Evolutionary conservation across 2,329 filamentous ascomycete species (phyloP).

Genomic region (Hypoxylon sp.): DNA sequence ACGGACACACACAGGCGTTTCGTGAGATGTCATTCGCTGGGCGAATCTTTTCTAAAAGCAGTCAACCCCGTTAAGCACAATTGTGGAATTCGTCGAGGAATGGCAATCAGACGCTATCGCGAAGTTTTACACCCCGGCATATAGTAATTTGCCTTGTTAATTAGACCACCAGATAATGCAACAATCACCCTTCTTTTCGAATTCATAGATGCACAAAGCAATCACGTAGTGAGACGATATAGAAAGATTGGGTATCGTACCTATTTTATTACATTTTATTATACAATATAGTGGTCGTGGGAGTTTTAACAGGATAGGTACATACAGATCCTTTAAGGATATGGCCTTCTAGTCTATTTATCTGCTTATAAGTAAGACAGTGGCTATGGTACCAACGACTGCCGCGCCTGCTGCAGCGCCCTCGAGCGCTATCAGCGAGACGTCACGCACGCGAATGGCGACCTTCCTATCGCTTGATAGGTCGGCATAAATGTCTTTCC

Average conservation of each 20-base stretch:
- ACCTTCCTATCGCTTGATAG: slow-evolving; percentile 76
- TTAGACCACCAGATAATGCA: slow-evolving; percentile 45
- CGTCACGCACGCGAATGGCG: slow-evolving; percentile 76
- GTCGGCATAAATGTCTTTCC: slow-evolving; percentile 68
- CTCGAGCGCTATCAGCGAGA: slow-evolving; percentile 78
- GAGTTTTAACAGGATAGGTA: slow-evolving; percentile 8
- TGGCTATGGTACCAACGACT: slow-evolving; percentile 67
- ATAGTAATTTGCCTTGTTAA: slow-evolving; percentile 41
- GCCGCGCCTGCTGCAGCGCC: slow-evolving; percentile 76
- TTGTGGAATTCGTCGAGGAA: slow-evolving; percentile 39
- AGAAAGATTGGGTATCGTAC: slow-evolving; percentile 25
- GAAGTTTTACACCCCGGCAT: slow-evolving; percentile 29
- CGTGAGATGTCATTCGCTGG: slow-evolving; percentile 42
- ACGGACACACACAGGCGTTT: slow-evolving; percentile 32
- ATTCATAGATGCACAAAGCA: not conserved
- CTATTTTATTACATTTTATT: slow-evolving; percentile 11
- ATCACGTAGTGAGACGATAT: slow-evolving; percentile 1
- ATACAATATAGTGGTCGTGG: slow-evolving; percentile 16
- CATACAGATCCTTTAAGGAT: slow-evolving; percentile 9
- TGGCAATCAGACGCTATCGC: slow-evolving; percentile 29
- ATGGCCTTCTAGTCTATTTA: slow-evolving; percentile 20
- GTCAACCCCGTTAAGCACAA: slow-evolving; percentile 23
- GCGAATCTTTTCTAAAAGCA: slow-evolving; percentile 38
- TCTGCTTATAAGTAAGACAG: slow-evolving; percentile 53
- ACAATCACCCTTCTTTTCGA: slow-evolving; percentile 37